Evolutionary conservation across 23 red algal species (phyloP), one percentile per base, ranked within the genome.

Genomic region (Gracilariopsis chorda): DNA sequence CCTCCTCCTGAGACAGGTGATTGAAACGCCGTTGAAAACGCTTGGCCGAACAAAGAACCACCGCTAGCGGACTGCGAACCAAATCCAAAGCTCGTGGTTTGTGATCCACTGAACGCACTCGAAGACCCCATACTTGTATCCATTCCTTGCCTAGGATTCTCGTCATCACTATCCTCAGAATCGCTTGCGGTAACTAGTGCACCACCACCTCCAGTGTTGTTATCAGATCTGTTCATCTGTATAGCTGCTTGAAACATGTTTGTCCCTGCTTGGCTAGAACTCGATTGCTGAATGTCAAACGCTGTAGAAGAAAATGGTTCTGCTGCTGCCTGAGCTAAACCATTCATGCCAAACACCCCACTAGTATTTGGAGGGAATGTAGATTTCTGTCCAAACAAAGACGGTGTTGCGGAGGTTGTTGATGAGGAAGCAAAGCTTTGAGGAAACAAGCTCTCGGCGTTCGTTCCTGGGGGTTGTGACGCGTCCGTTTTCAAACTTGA

Each of bases 71-170:
- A 37, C 16, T 32, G 67, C 7, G 20, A 45, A 23, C 39, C 42
- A n/a, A 73, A 23, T 45, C 67, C 67, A 1, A 45, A 42, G 47
- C 67, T 73, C 17, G 33, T 36, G 47, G 7, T 37, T 20, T 3
- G n/a, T n/a, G n/a, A n/a, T n/a, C n/a, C n/a, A n/a, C n/a, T n/a
- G n/a, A n/a, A n/a, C n/a, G n/a, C n/a, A 24, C 28, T 73, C 9
- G 67, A 73, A 14, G 17, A 20, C 12, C 67, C 67, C 39, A 73
- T 46, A 23, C 39, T 73, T 34, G 67, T 73, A 37, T 73, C 67
- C 67, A 73, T 73, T 25, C 67, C 67, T 73, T 73, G 67, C 40
- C 67, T 73, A 20, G 47, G 17, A 73, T 73, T 45, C 36, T 73
- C 67, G 47, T 73, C 37, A 16, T 73, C 67, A 46, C 67, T 73